Conservation (phyloP, 179 eudicot species). For the Nepenthes alata region DNA sequence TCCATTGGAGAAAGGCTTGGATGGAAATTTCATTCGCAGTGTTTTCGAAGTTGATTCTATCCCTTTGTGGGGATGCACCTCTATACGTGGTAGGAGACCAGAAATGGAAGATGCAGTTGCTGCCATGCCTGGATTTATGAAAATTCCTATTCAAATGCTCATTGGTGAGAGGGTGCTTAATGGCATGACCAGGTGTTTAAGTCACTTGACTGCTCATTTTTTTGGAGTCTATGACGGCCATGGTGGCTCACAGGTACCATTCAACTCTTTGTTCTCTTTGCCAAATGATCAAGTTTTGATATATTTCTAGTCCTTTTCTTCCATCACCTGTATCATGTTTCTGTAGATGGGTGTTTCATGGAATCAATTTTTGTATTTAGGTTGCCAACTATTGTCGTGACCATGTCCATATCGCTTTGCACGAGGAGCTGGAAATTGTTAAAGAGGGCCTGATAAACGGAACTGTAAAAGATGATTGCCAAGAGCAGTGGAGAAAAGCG, state of each 20-base stretch:
- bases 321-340: background rate
- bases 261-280: background rate
- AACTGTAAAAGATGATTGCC: conserved; percentile 14
- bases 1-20: conserved; percentile 17
- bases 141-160: conserved; percentile 40
- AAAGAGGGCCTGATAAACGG: conserved; percentile 16
- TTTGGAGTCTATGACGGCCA: conserved; percentile 67
- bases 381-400: conserved; percentile 59
- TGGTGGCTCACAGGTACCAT: conserved; percentile 49
- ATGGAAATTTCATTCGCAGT: conserved; percentile 24
- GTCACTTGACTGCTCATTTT: conserved; percentile 50
- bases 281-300: no score
- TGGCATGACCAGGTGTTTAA: conserved; percentile 24
- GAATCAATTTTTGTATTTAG: conserved; percentile 14
- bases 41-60: conserved; percentile 42
- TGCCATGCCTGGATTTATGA: conserved; percentile 34
- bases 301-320: background rate
- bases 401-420: conserved; percentile 33
- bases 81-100: conserved; percentile 53
- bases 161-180: conserved; percentile 26
- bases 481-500: conserved; percentile 39
- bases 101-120: conserved; percentile 64
- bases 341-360: background rate
- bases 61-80: conserved; percentile 51
- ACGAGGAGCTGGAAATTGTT: conserved; percentile 33